Base-by-base conservation (phyloP, 2,329 filamentous ascomycete genomes). In the Penicillium sp. region DNA sequence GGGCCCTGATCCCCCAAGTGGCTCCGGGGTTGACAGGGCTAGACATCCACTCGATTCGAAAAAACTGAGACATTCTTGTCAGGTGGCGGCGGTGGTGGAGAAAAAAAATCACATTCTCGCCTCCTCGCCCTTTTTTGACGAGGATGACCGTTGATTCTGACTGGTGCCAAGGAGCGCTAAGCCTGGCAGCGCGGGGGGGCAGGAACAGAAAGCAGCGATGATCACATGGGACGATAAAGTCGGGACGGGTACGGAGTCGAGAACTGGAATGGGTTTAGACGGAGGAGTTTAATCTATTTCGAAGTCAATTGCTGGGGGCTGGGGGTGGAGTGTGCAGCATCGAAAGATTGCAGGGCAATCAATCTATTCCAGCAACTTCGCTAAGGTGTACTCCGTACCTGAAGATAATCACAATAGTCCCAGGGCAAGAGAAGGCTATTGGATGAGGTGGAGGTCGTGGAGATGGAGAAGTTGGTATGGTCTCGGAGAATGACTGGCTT, bases 171-270 rank as follows among this genome's bases (percentile, higher is more conserved):
- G 26, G 10, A 21, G 28, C 42, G 42, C 42, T 45, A 45, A 21
- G 16, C 42, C 26, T 45, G 26, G 19, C 16, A 31, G 24, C 16
- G 28, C 8, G 28, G 43, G 8, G 28, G 16, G 21, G 16, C 48
- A 51, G 48, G 42, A 52, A 52, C 31, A 52, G 42, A 46, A 46
- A 40, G 42, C 49, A 45, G 19, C 48, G 49, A 52, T 19, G 34
- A 52, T 52, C 50, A 52, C 50, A 52, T 52, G 50, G 42, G 50
- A 26, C 16, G 43, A 46, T 23, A 23, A 10, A 16, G 8, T 11
- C 13, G 2, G 28, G 26, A 6, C 16, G 29, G 40, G 9, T 7
- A 29, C 26, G 40, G 39, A 14, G 21, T 28, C 26, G 6, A 26
- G 31, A 4, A 8, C 40, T 23, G 16, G 5, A 54, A 50, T 36